These are phyloP conservation scores for Cryptosporidium parvum DNA, from an alignment of 169 alveolate species.

Conservation along the genomic window DNA sequence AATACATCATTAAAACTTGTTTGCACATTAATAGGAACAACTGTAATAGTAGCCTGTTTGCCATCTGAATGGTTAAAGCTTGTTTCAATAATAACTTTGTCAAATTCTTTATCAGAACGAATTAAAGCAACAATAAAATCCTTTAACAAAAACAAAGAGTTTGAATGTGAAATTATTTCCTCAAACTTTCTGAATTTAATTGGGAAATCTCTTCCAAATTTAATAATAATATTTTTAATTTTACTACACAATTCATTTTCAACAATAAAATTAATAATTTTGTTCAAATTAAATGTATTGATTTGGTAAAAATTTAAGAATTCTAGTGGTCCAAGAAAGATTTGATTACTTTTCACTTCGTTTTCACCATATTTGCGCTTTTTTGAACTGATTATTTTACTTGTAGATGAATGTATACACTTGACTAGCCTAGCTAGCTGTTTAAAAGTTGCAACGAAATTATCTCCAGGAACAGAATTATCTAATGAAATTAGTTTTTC, in stretches of 20 bases:
- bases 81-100: slow-evolving; percentile 55
- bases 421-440: slow-evolving; percentile 38
- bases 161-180: slow-evolving; percentile 9
- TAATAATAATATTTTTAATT: slow-evolving; percentile 74
- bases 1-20: slow-evolving; percentile 72
- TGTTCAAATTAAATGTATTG: slow-evolving; percentile 57
- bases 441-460: slow-evolving; percentile 5
- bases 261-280: slow-evolving; percentile 23
- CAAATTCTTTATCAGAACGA: slow-evolving; percentile 76
- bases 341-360: not conserved
- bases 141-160: slow-evolving; percentile 70
- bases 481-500: slow-evolving; percentile 19
- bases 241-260: slow-evolving; percentile 72
- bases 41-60: slow-evolving; percentile 55
- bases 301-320: slow-evolving; percentile 75
- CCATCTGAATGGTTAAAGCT: not conserved
- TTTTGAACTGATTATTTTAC: not conserved
- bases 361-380: slow-evolving; percentile 12
- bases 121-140: slow-evolving; percentile 74
- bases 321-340: slow-evolving; percentile 41
- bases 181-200: not conserved
- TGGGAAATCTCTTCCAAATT: slow-evolving; percentile 32
- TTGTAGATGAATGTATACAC: slow-evolving; percentile 17
- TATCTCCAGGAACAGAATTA: not conserved
- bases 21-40: slow-evolving; percentile 79